Conservation (phyloP, 768 basidiomycete genomes). For the Leucosporidium scottii region DNA sequence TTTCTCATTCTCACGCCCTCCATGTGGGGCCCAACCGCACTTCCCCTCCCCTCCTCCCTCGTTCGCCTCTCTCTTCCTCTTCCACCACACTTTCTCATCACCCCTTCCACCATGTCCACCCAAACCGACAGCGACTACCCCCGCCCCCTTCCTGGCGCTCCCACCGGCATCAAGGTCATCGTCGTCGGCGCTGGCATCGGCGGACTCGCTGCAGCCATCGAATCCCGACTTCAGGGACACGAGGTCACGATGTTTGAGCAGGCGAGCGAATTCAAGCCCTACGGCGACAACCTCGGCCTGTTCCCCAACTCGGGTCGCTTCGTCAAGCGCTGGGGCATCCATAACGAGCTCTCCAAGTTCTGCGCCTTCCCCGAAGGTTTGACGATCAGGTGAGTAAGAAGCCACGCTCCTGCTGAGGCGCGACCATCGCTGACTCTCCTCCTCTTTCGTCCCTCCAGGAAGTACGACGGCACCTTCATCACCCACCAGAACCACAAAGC, state of each 20-base stretch:
- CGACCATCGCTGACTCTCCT: too few relatives aligned
- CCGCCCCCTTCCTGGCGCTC: constrained; percentile 4
- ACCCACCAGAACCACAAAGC: constrained; percentile 18
- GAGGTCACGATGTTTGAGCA: constrained; percentile 37
- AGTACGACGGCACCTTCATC: constrained; percentile 35
- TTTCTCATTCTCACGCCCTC: too few relatives aligned
- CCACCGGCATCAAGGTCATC: constrained; percentile 12
- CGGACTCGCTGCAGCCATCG: constrained; percentile 41
- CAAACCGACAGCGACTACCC: constrained; percentile 8
- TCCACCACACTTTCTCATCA: background rate
- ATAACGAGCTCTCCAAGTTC: background rate
- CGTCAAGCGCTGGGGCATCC: constrained; percentile 34
- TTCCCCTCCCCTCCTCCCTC: background rate
- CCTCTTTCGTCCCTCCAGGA: background rate
- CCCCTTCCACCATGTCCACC: background rate
- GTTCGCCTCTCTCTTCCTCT: background rate
- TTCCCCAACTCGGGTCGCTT: constrained; percentile 36
- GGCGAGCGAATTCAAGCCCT: background rate
- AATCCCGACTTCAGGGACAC: constrained; percentile 36
- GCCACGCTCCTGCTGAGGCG: too few relatives aligned
- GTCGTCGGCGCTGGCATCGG: constrained; percentile 37
- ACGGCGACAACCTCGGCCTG: constrained; percentile 10
- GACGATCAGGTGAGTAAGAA: constrained; percentile 12
- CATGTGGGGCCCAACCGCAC: background rate
- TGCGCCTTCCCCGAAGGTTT: constrained; percentile 17